A percentile compares a stretch with the other conserved stretches of the same genome.
phyloP scores from a whole-genome alignment of 208 protist species.

The Leishmania arabica region DNA sequence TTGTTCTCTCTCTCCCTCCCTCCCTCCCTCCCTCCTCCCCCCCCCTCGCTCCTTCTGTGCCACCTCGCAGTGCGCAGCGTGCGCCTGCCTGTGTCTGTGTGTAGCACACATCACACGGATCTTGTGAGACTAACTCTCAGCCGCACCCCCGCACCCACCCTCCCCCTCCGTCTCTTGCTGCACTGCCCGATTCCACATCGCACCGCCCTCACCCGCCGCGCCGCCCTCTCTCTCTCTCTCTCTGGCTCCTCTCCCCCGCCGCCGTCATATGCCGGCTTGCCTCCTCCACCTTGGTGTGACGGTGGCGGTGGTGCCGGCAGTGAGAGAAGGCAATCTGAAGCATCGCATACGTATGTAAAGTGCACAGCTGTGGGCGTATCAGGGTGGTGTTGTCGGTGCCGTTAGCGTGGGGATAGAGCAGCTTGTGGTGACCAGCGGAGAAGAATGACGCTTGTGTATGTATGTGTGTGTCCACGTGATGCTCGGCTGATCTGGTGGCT shows the following conservation, averaged over 20 bases:
- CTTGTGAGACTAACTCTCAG: no score
- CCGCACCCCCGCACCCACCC: neutral
- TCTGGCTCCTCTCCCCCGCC: slow-evolving; percentile 6
- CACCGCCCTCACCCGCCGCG: neutral
- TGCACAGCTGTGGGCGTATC: neutral
- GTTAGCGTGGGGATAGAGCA: no score
- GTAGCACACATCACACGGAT: no score
- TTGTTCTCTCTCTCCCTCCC: neutral
- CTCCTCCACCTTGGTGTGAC: neutral
- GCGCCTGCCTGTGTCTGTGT: neutral
- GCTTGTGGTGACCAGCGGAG: no score
- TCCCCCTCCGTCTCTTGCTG: neutral
- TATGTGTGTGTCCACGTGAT: neutral
- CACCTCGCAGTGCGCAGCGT: no score
- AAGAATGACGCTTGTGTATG: neutral
- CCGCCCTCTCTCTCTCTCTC: slow-evolving; percentile 6
- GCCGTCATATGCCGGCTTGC: neutral
- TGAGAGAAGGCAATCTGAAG: neutral
- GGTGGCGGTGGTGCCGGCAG: neutral
- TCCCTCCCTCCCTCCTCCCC: neutral
- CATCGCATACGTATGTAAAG: neutral
- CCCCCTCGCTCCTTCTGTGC: neutral
- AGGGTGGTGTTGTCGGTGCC: no score
- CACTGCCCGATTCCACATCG: no score
- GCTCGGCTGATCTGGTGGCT: neutral